Base-by-base conservation (phyloP, 805 yeast genomes). In the Candida caryicola region DNA sequence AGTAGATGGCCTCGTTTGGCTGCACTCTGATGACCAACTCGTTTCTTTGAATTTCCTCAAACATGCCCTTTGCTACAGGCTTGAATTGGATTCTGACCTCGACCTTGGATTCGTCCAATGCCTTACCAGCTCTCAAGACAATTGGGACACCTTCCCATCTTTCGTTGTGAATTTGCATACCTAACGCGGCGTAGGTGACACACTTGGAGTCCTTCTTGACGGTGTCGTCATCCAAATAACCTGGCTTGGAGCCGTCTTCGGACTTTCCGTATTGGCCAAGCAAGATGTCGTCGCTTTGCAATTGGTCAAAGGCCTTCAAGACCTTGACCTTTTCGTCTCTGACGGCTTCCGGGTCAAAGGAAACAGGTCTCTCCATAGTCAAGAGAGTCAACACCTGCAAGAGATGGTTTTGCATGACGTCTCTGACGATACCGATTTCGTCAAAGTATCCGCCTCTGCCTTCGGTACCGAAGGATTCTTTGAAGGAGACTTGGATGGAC, bases 391-490 rank as follows among this genome's bases (percentile, higher is more conserved):
- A 69, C 16, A 91, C 95, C 71, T 93, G 99, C 57, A 91, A 73
- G 53, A 93, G 66, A 69, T 93, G 99, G 74, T 93, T 93, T 72
- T 93, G 99, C 88, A 93, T 91, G 33, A 93, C 98, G 59, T 93
- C 99, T 64, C 99, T 81, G 51, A 93, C 85, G 59, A 93, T 93
- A 42, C 99, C 99, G 55, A 90, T 88, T 39, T 75, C 73, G 66
- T 93, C 98, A 57, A 93, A 93, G 71, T 93, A 93, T 27, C 99
- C 99, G 51, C 99, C 99, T 60, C 99, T 81, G 40, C 99, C 99
- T 68, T 93, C 96, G 29, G 99, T 93, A 39, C 99, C 99, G 54
- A 93, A 93, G n/a, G 93, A 87, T 70, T 93, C 99, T 71, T 93
- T 93, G 74, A 93, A 91, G 10, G 91, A 77, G 50, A 93, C 81